Evolutionary conservation across 2,329 filamentous ascomycete species (phyloP), one percentile per base, ranked within the genome.

Genomic region (Biscogniauxia marginata): DNA sequence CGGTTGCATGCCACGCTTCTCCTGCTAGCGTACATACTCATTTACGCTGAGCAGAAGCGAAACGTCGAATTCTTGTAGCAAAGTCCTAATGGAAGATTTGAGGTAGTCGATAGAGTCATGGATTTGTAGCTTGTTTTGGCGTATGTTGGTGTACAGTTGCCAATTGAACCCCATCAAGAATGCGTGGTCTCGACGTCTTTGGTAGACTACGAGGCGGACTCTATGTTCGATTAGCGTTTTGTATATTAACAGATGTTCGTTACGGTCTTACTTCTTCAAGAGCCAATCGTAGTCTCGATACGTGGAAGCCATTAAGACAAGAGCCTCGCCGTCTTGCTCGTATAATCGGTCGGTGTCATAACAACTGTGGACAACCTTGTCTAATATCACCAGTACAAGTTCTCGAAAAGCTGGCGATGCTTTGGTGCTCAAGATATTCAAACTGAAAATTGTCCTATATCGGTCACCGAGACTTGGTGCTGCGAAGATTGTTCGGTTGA

Each of bases 301-400:
- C 4, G 34, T 16, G 43, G 52, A 53, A 16, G 55, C 53, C 24
- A 60, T 60, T 16, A 43, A 52, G 22, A 57, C 55, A 8, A 60
- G 55, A 18, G 50, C 53, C 23, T 60, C 45, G 2, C 49, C 58
- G 19, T 60, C 58, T 22, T 57, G 52, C 18, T 60, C 58, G 9
- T 46, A 57, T 44, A 60, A 24, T 11, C 23, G 30, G n/a, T 39
- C 20, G 45, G 52, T 51, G 9, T 16, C 23, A 13, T 49, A 47
- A 34, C 58, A 57, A 7, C 23, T 7, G 13, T 46, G 25, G n/a
- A 57, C 55, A 43, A 60, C 54, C 19, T 54, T 53, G 19, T 60
- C 52, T 4, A 60, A 39, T 16, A 48, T 19, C 23, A 22, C 6
- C 25, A 45, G 21, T 2, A 49, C 46, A 2, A 30, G 3, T 18